phyloP scores from a whole-genome alignment of 2,329 filamentous ascomycete genomes.

The Aspergillus pseudoterreus region DNA sequence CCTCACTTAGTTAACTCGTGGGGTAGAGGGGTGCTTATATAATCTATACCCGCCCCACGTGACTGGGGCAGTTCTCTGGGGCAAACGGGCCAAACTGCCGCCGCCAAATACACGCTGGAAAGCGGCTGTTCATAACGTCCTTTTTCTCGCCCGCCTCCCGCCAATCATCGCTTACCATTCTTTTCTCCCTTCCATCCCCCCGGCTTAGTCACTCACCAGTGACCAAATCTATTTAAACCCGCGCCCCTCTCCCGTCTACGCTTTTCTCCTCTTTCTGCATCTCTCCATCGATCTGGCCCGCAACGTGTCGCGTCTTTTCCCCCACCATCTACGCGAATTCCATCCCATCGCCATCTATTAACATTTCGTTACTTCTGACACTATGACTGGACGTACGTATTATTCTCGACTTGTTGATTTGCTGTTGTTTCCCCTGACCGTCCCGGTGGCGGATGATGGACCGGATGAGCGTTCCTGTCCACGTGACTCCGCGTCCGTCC shows the following conservation, averaged over 20 bases:
- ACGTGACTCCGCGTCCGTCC: conserved; percentile 8
- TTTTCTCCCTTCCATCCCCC: conserved; percentile 17
- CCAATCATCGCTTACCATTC: conserved; percentile 31
- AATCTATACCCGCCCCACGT: neutral
- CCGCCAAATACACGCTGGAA: conserved; percentile 28
- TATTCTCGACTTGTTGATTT: conserved; percentile 5
- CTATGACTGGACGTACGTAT: conserved; percentile 43
- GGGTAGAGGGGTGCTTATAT: too few relatives aligned
- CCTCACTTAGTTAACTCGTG: too few relatives aligned
- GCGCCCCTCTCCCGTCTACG: conserved; percentile 11
- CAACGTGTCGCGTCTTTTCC: conserved; percentile 18
- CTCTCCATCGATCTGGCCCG: conserved; percentile 8
- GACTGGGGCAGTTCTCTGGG: neutral
- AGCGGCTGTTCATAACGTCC: conserved; percentile 38
- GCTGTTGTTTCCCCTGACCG: neutral
- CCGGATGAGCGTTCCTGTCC: conserved; percentile 17
- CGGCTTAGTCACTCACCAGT: conserved; percentile 24
- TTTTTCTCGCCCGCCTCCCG: conserved; percentile 28
- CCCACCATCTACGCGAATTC: neutral
- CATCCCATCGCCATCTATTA: conserved; percentile 3
- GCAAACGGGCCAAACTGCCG: neutral
- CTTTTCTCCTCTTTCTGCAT: conserved; percentile 16
- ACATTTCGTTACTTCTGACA: conserved; percentile 14
- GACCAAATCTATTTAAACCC: conserved; percentile 29
- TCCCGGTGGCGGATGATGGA: conserved; percentile 16